These are phyloP conservation scores for Caryocar brasiliense DNA, from an alignment of 441 rosid species.

Conservation along the genomic window DNA sequence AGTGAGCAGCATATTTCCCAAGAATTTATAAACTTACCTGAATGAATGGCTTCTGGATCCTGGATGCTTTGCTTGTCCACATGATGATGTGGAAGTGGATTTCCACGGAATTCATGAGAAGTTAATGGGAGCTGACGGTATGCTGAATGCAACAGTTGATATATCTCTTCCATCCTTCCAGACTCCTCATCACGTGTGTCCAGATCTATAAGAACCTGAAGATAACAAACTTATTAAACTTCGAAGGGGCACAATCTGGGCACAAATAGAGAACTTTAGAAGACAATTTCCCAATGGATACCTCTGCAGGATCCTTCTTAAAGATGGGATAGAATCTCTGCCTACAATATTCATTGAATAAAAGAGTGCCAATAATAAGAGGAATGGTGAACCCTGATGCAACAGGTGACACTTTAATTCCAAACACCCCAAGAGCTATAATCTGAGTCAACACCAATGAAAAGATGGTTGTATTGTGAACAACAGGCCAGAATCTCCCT, in stretches of 20 bases:
- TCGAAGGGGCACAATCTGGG: not conserved
- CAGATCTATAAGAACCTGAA: constrained; percentile 67
- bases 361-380: constrained; percentile 54
- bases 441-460: constrained; percentile 74
- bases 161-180: constrained; percentile 50
- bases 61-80: constrained; percentile 4
- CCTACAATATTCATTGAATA: constrained; percentile 77
- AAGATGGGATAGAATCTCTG: constrained; percentile 65
- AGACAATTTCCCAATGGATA: constrained; percentile 9
- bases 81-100: constrained; percentile 6
- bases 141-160: constrained; percentile 37
- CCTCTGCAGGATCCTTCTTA: constrained; percentile 59
- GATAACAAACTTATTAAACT: constrained; percentile 1
- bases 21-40: constrained; percentile 27
- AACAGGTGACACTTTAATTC: constrained; percentile 60
- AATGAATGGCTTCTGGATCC: constrained; percentile 20
- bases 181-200: constrained; percentile 60
- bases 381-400: constrained; percentile 82
- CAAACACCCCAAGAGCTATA: constrained; percentile 80
- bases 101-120: constrained; percentile 17
- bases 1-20: too few relatives aligned
- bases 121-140: constrained; percentile 51
- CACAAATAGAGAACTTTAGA: not conserved
- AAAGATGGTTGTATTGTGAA: constrained; percentile 75
- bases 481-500: constrained; percentile 83